Evolutionary conservation across 306 rosid genomes (phyloP).

Genomic region (Erythrophleum fordii): DNA sequence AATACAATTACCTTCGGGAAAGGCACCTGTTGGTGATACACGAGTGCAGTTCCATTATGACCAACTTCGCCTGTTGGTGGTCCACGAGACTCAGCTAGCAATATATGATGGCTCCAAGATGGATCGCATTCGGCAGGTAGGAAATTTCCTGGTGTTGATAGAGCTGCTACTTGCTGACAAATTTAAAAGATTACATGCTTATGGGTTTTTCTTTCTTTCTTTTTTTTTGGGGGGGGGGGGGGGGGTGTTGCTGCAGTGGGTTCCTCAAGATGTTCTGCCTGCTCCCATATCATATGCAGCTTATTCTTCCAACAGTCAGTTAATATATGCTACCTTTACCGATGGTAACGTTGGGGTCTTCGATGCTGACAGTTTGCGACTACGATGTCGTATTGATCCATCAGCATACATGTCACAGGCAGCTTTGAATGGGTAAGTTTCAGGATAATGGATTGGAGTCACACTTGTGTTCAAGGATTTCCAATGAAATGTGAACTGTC

Average conservation of each 20-base stretch:
- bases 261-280: conserved; percentile 69
- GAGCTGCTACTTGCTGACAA: conserved; percentile 1
- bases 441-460: not conserved
- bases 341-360: conserved; percentile 81
- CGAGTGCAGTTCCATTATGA: conserved; percentile 83
- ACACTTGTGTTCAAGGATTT: too few species aligned
- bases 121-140: conserved; percentile 84
- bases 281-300: conserved; percentile 71
- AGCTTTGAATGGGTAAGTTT: conserved; percentile 60
- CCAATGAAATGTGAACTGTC: too few species aligned
- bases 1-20: conserved; percentile 71
- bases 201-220: conserved; percentile 44
- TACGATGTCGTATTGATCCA: conserved; percentile 72
- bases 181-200: conserved; percentile 13
- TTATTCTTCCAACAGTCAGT: conserved; percentile 71
- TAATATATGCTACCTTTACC: conserved; percentile 60
- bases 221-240: too few species aligned
- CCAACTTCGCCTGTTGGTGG: conserved; percentile 77
- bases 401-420: conserved; percentile 54
- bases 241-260: conserved; percentile 82
- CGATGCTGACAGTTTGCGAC: conserved; percentile 68
- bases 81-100: conserved; percentile 82
- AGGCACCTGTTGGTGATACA: conserved; percentile 73
- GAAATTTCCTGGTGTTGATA: conserved; percentile 26
- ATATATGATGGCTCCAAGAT: conserved; percentile 84